A percentile compares a stretch with the other conserved stretches of the same genome.
phyloP scores from a whole-genome alignment of 306 rosid species.

The Begonia peltatifolia region DNA sequence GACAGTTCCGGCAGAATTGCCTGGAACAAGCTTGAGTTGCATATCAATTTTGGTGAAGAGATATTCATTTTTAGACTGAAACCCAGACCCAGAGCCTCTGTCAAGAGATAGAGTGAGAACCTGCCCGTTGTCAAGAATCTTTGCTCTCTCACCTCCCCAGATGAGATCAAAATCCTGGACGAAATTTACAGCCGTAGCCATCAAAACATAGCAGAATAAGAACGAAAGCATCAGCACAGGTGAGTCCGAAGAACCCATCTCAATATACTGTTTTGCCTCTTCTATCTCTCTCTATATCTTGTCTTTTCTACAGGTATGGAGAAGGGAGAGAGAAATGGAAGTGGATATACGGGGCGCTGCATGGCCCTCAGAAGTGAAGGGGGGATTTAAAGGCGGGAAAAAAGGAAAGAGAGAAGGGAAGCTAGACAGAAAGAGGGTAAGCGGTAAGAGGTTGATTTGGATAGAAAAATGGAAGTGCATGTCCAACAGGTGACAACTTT shows the following conservation, averaged over 20 bases:
- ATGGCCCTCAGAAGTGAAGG: too few species aligned
- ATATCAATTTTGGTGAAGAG: conserved; percentile 50
- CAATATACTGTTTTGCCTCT: too few species aligned
- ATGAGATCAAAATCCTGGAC: conserved; percentile 41
- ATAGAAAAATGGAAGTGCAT: too few species aligned
- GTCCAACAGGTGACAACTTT: too few species aligned
- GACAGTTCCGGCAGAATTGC: conserved; percentile 75
- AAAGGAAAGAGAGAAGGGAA: too few species aligned
- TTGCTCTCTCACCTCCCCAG: conserved; percentile 69
- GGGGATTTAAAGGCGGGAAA: too few species aligned
- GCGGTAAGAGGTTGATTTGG: too few species aligned
- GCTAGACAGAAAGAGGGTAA: too few species aligned
- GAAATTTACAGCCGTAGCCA: conserved; percentile 18
- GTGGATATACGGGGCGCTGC: too few species aligned
- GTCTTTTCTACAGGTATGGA: too few species aligned
- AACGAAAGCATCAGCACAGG: not conserved
- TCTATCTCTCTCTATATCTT: too few species aligned
- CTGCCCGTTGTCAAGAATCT: conserved; percentile 38
- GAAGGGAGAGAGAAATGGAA: too few species aligned
- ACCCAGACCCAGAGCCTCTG: conserved; percentile 56
- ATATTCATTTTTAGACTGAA: conserved; percentile 46
- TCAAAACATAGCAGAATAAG: not conserved
- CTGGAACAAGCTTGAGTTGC: conserved; percentile 71
- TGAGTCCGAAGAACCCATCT: not conserved
- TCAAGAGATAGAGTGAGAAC: conserved; percentile 47